Percentiles rank a stretch among this genome's conserved stretches.
These are phyloP conservation scores for Periconia sp. DNA, from an alignment of 2,329 filamentous ascomycete genomes.

Conservation along the genomic window DNA sequence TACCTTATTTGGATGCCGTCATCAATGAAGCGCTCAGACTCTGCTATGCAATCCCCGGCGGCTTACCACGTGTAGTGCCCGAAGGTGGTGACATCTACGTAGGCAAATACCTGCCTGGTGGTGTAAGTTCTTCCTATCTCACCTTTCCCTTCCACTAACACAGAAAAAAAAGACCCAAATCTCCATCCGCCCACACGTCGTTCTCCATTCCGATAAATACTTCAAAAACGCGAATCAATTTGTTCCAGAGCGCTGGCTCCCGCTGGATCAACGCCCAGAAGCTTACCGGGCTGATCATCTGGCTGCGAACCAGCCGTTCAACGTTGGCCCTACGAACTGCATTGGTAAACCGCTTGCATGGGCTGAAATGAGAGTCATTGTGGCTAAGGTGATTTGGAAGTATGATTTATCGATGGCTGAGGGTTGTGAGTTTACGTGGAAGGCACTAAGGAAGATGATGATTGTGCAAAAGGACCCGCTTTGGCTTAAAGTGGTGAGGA, in stretches of 20 bases:
- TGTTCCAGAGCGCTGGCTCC: constrained; percentile 15
- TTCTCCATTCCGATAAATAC: constrained; percentile 7
- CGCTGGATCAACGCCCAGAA: constrained; percentile 3
- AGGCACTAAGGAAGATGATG: constrained; percentile 1
- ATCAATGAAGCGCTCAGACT: constrained; percentile 5
- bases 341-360: constrained; percentile 21
- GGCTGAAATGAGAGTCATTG: constrained; percentile 11
- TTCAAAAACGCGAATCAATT: constrained; percentile 5
- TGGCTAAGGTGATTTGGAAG: constrained; percentile 6
- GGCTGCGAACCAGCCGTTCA: constrained; percentile 39
- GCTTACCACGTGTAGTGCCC: constrained; percentile 7
- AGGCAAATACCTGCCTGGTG: constrained; percentile 4
- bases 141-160: not conserved
- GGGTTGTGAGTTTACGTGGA: not conserved
- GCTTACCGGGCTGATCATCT: constrained; percentile 6
- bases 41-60: constrained; percentile 5
- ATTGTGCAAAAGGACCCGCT: constrained; percentile 2
- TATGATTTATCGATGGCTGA: not conserved
- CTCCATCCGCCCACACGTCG: constrained; percentile 5
- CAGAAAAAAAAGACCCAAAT: constrained; percentile 1
- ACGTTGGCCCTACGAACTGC: constrained; percentile 38
- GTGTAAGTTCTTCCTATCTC: constrained; percentile 1
- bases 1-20: constrained; percentile 12
- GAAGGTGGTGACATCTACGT: constrained; percentile 5
- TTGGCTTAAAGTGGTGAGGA: constrained; percentile 1